Base-by-base conservation (phyloP, 495 filamentous ascomycete species). In the Sphaerosporella brunnea region DNA sequence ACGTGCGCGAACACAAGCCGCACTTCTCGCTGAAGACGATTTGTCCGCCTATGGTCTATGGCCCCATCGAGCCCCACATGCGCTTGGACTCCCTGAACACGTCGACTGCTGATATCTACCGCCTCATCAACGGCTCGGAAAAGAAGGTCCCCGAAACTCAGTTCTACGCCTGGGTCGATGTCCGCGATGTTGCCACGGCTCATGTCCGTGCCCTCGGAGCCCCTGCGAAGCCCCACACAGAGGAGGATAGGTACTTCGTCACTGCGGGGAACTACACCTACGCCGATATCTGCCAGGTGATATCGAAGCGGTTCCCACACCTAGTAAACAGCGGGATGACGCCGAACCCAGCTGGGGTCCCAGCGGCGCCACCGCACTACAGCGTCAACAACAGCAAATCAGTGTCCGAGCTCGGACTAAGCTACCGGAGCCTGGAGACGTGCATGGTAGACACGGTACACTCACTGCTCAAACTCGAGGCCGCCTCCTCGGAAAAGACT, bases 11-110 rank as follows among this genome's bases (percentile, higher is more conserved):
- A n/a, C 36, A 21, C 23, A 7, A 5, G 4, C 24, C 28, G 1
- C 13, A 19, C 13, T 92, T 87, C 58, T 73, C 78, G 28, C 50
- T 96, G 34, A 68, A 74, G 5, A 92, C 84, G 0, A 69, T 88
- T 53, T 74, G 75, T 54, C 74, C 75, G 7, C 79, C 82, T 0
- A 61, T 82, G 15, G 77, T 87, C 2, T 65, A 79, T 21, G 83
- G 83, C 0, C 83, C 83, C 0, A 67, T 87, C n/a, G 68, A 74
- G 34, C 70, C 73, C 55, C 73, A 75, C 49, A 76, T 79, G 51
- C 72, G 65, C 15, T 65, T 83, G 2, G 72, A 80, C 23, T 64
- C 67, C 10, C 64, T 84, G 28, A 85, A 84, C 61, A 80, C 79
- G 3, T 82, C 75, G 2, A 81, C 80, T 13, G 24, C 18, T 19